Conservation (phyloP, 2,329 filamentous ascomycete genomes). For the Penicillium oxalicum region DNA sequence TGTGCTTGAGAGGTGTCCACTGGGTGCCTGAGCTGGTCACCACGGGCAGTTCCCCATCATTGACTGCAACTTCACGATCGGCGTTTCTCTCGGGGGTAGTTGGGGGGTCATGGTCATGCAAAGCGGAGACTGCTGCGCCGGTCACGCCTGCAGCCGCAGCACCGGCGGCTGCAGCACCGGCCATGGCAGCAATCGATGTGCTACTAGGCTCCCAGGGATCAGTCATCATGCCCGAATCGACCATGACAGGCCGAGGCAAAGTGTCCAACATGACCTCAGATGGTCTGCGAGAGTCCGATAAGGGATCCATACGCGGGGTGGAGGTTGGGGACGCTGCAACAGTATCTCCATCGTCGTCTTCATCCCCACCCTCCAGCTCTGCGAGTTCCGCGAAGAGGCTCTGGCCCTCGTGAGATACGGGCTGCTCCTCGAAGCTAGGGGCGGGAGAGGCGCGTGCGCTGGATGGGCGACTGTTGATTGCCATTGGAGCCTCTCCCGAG, state of each 20-base stretch:
- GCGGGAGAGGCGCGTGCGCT: slow-evolving; percentile 49
- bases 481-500: slow-evolving; percentile 41
- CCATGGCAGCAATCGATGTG: slow-evolving; percentile 3
- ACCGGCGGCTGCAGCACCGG: slow-evolving; percentile 11
- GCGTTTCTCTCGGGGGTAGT: slow-evolving; percentile 17
- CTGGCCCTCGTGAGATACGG: slow-evolving; percentile 54
- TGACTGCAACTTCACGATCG: slow-evolving; percentile 15
- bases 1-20: slow-evolving; percentile 34
- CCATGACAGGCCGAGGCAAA: slow-evolving; percentile 41
- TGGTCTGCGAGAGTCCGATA: slow-evolving; percentile 26
- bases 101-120: slow-evolving; percentile 16
- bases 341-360: slow-evolving; percentile 58
- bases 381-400: slow-evolving; percentile 89
- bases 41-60: slow-evolving; percentile 17
- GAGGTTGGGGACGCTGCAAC: slow-evolving; percentile 31
- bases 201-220: slow-evolving; percentile 49
- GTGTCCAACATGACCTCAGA: slow-evolving; percentile 26
- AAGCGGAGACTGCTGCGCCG: slow-evolving; percentile 17
- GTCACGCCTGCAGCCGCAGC: slow-evolving; percentile 5
- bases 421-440: slow-evolving; percentile 45
- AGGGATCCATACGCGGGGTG: slow-evolving; percentile 33
- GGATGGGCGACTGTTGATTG: slow-evolving; percentile 34
- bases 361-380: slow-evolving; percentile 64
- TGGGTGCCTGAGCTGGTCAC: slow-evolving; percentile 40
- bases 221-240: slow-evolving; percentile 59